Percentiles rank a stretch among this genome's conserved stretches.
phyloP scores from a whole-genome alignment of 495 filamentous ascomycete species.

The Bacidia rubella region DNA sequence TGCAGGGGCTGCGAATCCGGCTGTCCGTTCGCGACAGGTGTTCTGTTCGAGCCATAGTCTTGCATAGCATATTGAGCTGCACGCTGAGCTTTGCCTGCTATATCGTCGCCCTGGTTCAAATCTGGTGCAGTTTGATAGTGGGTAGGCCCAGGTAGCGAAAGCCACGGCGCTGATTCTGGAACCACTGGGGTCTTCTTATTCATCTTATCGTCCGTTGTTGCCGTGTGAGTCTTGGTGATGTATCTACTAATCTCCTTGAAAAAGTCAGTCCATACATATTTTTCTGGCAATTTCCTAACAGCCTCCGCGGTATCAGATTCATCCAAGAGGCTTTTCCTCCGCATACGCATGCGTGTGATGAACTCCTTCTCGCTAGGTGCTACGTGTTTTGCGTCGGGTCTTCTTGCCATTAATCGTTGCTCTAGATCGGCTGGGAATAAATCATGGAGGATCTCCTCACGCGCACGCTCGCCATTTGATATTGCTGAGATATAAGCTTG shows the following conservation, averaged over 20 bases:
- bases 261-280: conserved; percentile 73
- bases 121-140: neutral
- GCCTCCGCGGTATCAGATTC: conserved; percentile 48
- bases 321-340: conserved; percentile 52
- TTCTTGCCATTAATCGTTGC: conserved; percentile 45
- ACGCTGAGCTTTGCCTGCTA: conserved; percentile 39
- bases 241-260: conserved; percentile 58
- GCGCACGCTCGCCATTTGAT: conserved; percentile 46
- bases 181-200: neutral
- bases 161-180: neutral
- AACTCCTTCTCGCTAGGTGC: conserved; percentile 65
- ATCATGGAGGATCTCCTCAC: conserved; percentile 54
- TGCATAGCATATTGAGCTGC: conserved; percentile 43
- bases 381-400: conserved; percentile 49
- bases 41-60: conserved; percentile 20
- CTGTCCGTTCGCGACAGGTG: conserved; percentile 14
- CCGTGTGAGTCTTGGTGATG: conserved; percentile 59
- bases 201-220: conserved; percentile 33
- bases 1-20: conserved; percentile 15
- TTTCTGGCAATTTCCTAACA: conserved; percentile 51
- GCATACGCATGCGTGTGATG: conserved; percentile 44
- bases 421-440: conserved; percentile 63
- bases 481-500: conserved; percentile 69
- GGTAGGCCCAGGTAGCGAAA: neutral
- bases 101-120: conserved; percentile 25